Conservation (phyloP, 306 rosid species). For the Amphicarpaea edgeworthii region DNA sequence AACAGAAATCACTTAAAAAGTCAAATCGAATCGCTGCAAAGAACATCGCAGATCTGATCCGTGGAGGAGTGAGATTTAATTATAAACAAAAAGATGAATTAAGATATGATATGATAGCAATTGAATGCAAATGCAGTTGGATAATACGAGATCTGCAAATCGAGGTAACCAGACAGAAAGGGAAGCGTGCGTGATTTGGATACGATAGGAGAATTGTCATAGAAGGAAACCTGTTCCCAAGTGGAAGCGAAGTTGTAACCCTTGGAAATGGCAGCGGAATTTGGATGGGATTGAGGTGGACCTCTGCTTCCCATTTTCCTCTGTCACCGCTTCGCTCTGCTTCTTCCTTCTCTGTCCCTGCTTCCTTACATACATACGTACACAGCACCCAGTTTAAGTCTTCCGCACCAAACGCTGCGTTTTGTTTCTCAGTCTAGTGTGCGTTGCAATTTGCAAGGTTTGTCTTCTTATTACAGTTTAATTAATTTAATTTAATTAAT, state of each 20-base stretch:
- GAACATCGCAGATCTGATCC: slow-evolving; percentile 46
- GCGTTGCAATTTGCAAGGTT: too few species aligned
- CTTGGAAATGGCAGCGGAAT: slow-evolving; percentile 83
- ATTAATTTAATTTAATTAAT: background rate
- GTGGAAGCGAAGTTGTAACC: slow-evolving; percentile 92
- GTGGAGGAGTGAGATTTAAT: background rate
- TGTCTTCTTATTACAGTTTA: background rate
- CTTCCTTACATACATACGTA: slow-evolving; percentile 17
- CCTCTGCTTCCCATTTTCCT: slow-evolving; percentile 59
- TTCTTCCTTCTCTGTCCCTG: background rate
- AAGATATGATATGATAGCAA: background rate
- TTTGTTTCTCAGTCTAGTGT: background rate
- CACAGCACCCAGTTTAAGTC: background rate
- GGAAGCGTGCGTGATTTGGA: slow-evolving; percentile 9
- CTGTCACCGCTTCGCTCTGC: slow-evolving; percentile 23
- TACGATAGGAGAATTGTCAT: background rate
- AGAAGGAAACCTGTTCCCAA: slow-evolving; percentile 81
- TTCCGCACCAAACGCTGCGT: slow-evolving; percentile 44
- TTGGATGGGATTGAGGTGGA: slow-evolving; percentile 62
- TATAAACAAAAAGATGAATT: background rate
- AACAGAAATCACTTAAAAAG: background rate
- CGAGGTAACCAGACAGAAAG: background rate
- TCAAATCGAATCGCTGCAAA: slow-evolving; percentile 34
- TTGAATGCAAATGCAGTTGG: background rate
- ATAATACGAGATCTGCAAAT: slow-evolving; percentile 46